phyloP scores from a whole-genome alignment of 1,284 basidiomycete species.

The Psilocybe mexicana region DNA sequence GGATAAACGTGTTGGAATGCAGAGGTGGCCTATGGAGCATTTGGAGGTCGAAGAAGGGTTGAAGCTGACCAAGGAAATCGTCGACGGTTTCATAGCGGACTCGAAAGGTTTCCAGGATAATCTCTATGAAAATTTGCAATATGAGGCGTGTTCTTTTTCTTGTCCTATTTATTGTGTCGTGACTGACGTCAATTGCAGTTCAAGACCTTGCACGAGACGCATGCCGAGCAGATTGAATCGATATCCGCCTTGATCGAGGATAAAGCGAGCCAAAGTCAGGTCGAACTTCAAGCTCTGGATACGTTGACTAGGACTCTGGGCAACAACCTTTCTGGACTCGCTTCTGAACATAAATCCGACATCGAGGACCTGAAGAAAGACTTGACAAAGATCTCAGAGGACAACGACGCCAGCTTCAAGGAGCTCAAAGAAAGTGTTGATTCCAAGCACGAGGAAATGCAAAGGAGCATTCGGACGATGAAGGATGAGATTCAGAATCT shows the following conservation, averaged over 20 bases:
- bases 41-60: constrained; percentile 1
- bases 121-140: background rate
- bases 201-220: background rate
- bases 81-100: background rate
- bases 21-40: constrained; percentile 1
- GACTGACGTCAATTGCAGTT: background rate
- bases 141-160: too few relatives aligned
- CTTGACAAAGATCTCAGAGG: background rate
- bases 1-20: background rate
- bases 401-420: background rate
- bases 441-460: background rate
- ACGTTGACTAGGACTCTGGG: too few relatives aligned
- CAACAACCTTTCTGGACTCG: background rate
- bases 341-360: background rate
- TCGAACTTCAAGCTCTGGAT: too few relatives aligned
- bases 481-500: background rate
- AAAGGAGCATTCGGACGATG: background rate
- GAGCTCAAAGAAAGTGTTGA: background rate
- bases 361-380: background rate
- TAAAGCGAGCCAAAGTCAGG: too few relatives aligned
- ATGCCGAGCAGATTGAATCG: too few relatives aligned
- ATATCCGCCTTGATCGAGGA: too few relatives aligned
- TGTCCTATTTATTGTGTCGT: background rate
- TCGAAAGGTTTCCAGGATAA: background rate
- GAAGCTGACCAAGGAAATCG: background rate